Percentiles rank a stretch among this genome's conserved stretches.
These are phyloP conservation scores for Endoconidiophora polonica DNA, from an alignment of 2,329 filamentous ascomycete species.

Conservation along the genomic window DNA sequence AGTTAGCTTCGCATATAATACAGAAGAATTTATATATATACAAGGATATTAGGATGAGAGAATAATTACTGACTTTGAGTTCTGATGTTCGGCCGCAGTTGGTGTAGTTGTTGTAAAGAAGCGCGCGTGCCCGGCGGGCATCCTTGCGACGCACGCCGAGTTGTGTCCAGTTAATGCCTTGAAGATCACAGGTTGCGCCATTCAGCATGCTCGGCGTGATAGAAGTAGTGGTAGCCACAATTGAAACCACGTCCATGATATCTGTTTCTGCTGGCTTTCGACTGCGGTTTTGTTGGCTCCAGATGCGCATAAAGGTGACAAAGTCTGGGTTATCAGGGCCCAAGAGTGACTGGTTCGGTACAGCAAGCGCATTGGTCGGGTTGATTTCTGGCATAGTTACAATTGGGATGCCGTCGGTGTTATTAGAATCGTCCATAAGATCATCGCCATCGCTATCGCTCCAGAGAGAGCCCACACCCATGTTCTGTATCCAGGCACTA, in stretches of 20 bases:
- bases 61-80: constrained; percentile 1
- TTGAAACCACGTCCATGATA: not conserved
- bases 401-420: no score
- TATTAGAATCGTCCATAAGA: constrained; percentile 16
- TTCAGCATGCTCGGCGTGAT: constrained; percentile 30
- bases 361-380: constrained; percentile 19
- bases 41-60: not conserved
- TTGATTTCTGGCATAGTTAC: constrained; percentile 15
- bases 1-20: no score
- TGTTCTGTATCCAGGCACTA: no score
- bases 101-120: constrained; percentile 40
- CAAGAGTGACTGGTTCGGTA: constrained; percentile 23
- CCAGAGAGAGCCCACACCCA: not conserved
- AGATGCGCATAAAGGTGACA: constrained; percentile 32
- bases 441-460: not conserved
- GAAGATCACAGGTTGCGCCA: constrained; percentile 40
- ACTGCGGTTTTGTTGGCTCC: constrained; percentile 19
- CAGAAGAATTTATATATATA: not conserved
- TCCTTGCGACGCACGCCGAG: constrained; percentile 33
- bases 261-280: not conserved
- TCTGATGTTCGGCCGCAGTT: constrained; percentile 24
- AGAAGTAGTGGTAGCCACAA: not conserved
- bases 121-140: constrained; percentile 30
- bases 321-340: constrained; percentile 34
- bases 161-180: constrained; percentile 40